phyloP scores from a whole-genome alignment of 2,329 filamentous ascomycete genomes.

The Clathrospora elynae region DNA sequence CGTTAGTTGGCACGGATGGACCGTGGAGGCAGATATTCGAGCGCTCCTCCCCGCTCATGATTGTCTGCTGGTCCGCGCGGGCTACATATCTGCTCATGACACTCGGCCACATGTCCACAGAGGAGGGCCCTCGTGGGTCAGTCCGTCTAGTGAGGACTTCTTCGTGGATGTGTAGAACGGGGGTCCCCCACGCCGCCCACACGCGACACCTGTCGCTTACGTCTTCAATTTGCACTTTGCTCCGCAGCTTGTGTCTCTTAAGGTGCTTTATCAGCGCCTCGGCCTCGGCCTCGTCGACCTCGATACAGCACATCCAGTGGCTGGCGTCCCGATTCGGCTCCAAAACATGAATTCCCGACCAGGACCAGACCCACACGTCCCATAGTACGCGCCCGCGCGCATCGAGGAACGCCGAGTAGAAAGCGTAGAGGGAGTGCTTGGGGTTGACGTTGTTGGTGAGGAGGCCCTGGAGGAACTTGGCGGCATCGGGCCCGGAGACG shows the following conservation, averaged over 20 bases:
- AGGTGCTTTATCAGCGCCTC: conserved; percentile 71
- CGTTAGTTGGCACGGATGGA: conserved; percentile 34
- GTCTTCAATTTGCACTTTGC: conserved; percentile 71
- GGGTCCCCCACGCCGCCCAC: conserved; percentile 73
- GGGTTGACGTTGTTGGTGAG: conserved; percentile 73
- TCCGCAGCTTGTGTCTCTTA: conserved; percentile 82
- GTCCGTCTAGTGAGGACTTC: conserved; percentile 16
- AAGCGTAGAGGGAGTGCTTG: conserved; percentile 41
- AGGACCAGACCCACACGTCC: conserved; percentile 83
- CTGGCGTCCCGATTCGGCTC: conserved; percentile 34
- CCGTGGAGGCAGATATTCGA: no score
- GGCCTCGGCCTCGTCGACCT: conserved; percentile 75
- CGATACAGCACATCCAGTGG: conserved; percentile 74
- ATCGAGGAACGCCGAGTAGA: conserved; percentile 83
- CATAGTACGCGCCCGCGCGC: conserved; percentile 79
- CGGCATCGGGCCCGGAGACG: conserved; percentile 76
- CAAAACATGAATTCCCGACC: conserved; percentile 27
- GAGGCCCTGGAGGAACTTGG: conserved; percentile 85
- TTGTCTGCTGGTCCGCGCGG: conserved; percentile 1
- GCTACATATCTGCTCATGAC: conserved; percentile 14
- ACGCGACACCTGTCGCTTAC: conserved; percentile 69
- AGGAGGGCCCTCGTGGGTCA: conserved; percentile 36
- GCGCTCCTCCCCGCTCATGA: conserved; percentile 8
- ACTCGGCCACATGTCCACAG: no score
- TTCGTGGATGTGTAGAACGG: conserved; percentile 9